These are phyloP conservation scores for Fusarium metavorans DNA, from an alignment of 2,329 filamentous ascomycete genomes.

Conservation along the genomic window DNA sequence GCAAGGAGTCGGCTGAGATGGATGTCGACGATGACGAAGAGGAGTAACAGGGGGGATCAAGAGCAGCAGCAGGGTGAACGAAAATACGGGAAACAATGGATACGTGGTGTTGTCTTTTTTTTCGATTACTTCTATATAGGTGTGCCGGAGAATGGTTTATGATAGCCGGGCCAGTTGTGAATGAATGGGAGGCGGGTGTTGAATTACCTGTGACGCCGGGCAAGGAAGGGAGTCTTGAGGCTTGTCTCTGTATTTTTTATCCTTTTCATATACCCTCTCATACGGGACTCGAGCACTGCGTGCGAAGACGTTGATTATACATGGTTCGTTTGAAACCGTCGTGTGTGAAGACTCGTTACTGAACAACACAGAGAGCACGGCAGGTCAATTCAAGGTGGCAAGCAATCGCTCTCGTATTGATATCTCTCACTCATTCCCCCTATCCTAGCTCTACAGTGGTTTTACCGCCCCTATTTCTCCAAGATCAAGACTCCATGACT, in stretches of 20 bases:
- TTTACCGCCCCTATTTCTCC: constrained; percentile 19
- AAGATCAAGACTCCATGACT: constrained; percentile 30
- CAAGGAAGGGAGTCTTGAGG: constrained; percentile 38
- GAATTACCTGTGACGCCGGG: constrained; percentile 28
- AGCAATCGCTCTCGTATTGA: constrained; percentile 30
- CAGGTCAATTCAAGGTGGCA: not conserved
- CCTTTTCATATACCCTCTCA: constrained; percentile 43
- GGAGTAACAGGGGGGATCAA: not conserved
- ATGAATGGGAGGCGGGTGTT: constrained; percentile 13
- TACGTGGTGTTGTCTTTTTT: constrained; percentile 21
- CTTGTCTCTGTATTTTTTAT: constrained; percentile 33
- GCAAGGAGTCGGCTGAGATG: constrained; percentile 49
- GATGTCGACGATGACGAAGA: constrained; percentile 50
- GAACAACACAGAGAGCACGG: not conserved
- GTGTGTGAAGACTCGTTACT: not conserved
- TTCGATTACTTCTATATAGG: constrained; percentile 33
- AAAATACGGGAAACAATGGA: constrained; percentile 24
- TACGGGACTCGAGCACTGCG: constrained; percentile 16
- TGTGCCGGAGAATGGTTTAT: constrained; percentile 14
- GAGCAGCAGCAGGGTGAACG: not conserved
- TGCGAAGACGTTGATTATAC: constrained; percentile 9
- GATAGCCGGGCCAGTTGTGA: constrained; percentile 15
- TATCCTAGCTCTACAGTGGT: constrained; percentile 36
- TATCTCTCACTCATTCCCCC: constrained; percentile 24
- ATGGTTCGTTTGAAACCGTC: not conserved